Base-by-base conservation (phyloP, 192 early-diverging fungal species). In the Piromyces finnis region DNA sequence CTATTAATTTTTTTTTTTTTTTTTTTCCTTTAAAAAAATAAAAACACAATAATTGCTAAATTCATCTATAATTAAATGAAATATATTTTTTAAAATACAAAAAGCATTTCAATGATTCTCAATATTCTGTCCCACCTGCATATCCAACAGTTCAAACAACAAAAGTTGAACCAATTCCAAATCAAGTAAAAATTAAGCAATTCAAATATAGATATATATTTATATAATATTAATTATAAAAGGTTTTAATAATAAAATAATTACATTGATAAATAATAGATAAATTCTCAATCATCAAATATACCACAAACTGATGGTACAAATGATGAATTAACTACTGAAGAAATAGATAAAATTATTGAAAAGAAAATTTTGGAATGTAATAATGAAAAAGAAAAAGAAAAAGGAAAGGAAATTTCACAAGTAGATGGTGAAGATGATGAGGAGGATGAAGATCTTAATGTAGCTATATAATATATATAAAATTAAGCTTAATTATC, bases 381-480 rank as follows among this genome's bases (percentile, higher is more conserved):
- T n/a, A 80, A 84, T 28, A 82, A 82, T 16, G 80, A 77, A n/a
- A 51, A 78, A 5, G 80, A 30, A 29, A 77, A 32, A 29, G 35
- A 4, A 27, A 81, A 28, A 35, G n/a, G n/a, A 29, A 29, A 27
- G 80, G 80, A 86, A 36, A 82, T 92, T 26, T 90, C 90, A 28
- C 91, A 92, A 81, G 84, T 88, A 36, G 91, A 92, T 78, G 91
- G 91, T 77, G 83, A 88, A 2, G 82, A 80, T 78, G 90, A 89
- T 79, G 78, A 80, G 16, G 29, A 18, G 3, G 79, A 82, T n/a
- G 29, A 18, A 4, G 79, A 82, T 30, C 80, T 87, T 87, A 17
- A 82, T 84, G 26, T 84, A 87, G 35, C 30, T n/a, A 30, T 29
- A n/a, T 27, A 22, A 78, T 5, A 30, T 36, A 22, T 30, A 39